Conservation (phyloP, 2,329 filamentous ascomycete species). For the Diplodia corticola region DNA sequence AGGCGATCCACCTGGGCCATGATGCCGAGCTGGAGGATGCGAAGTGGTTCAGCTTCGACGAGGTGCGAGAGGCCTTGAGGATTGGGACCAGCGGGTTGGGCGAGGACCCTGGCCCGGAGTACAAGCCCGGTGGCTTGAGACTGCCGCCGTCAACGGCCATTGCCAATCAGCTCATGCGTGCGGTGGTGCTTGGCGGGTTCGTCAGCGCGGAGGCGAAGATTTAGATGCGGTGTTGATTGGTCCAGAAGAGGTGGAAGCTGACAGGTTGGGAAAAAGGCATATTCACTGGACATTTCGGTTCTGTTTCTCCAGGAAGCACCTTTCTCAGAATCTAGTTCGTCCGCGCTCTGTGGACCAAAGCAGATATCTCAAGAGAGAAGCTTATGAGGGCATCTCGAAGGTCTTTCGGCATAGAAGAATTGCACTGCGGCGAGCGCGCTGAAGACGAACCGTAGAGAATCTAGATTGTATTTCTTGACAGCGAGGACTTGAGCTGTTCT, state of each 20-base stretch:
- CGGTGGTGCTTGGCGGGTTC: constrained; percentile 72
- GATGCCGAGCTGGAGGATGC: constrained; percentile 91
- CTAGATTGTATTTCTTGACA: no score
- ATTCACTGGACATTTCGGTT: neutral
- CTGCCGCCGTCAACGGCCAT: constrained; percentile 87
- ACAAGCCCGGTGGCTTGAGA: constrained; percentile 74
- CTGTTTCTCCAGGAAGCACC: neutral
- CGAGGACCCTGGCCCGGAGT: constrained; percentile 63
- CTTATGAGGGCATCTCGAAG: neutral
- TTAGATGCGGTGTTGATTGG: constrained; percentile 26
- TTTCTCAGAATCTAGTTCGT: no score
- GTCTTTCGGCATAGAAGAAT: no score
- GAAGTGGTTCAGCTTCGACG: constrained; percentile 81
- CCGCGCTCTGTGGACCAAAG: neutral
- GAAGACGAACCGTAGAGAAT: no score
- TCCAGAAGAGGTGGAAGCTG: constrained; percentile 2
- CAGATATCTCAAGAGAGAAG: neutral
- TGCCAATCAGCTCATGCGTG: constrained; percentile 81
- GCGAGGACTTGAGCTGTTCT: no score
- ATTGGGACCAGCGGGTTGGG: constrained; percentile 68
- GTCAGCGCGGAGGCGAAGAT: constrained; percentile 54
- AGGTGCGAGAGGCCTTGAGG: constrained; percentile 72
- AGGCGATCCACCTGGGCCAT: constrained; percentile 78
- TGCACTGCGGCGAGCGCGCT: no score
- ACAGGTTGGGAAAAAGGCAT: neutral